Evolutionary conservation across 257 asterid species (phyloP).

Genomic region (Eucommia ulmoides): DNA sequence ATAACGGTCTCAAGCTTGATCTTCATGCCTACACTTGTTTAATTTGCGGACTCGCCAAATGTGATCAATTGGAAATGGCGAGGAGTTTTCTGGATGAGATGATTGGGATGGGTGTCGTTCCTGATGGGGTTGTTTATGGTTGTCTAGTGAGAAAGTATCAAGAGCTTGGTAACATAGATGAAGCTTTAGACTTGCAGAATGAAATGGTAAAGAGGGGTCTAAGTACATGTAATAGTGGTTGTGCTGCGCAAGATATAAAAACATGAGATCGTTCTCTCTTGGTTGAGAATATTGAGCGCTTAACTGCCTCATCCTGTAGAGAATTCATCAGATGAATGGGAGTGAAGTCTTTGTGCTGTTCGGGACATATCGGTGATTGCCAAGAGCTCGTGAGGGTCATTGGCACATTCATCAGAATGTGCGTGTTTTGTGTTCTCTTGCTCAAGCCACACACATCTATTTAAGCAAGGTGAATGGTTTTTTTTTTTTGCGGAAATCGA

Average conservation of each 20-base stretch:
- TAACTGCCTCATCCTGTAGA: background rate
- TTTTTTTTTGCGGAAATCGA: background rate
- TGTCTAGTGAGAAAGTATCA: conserved; percentile 58
- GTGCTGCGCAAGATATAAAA: conserved; percentile 18
- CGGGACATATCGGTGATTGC: background rate
- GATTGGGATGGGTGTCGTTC: conserved; percentile 57
- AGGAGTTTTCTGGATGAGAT: conserved; percentile 57
- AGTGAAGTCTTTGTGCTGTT: background rate
- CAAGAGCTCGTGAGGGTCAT: background rate
- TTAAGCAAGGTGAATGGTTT: background rate
- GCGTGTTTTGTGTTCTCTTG: background rate
- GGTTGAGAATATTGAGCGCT: background rate
- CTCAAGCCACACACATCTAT: background rate
- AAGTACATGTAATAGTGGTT: conserved; percentile 18
- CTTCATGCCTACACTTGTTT: conserved; percentile 69
- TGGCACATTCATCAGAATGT: background rate
- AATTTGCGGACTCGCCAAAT: conserved; percentile 60
- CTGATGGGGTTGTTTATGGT: conserved; percentile 62
- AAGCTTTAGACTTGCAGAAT: conserved; percentile 45
- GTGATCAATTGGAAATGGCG: conserved; percentile 51
- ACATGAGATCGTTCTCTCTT: conserved; percentile 10
- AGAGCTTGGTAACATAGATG: conserved; percentile 49
- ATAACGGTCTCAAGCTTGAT: conserved; percentile 54
- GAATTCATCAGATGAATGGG: background rate
- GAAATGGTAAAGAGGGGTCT: conserved; percentile 54